phyloP scores from a whole-genome alignment of 352 stramenopile species.

The Pythium scleroteichum region DNA sequence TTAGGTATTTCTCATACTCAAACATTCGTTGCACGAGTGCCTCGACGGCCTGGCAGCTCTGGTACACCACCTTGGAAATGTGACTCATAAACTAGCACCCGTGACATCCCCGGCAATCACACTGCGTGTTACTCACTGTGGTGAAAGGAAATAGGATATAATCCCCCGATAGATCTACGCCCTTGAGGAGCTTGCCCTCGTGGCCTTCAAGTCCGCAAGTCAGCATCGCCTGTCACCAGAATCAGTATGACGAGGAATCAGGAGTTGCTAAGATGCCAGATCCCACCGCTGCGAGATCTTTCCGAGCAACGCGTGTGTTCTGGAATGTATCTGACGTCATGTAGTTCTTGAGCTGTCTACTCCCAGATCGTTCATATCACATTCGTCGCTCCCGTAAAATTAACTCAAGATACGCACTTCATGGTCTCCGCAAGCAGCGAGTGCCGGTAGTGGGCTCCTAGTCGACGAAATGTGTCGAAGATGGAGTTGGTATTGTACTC shows the following conservation, averaged over 20 bases:
- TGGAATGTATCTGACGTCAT: slow-evolving; percentile 75
- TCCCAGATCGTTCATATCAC: neutral
- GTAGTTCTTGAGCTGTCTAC: slow-evolving; percentile 60
- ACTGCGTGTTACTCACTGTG: slow-evolving; percentile 18
- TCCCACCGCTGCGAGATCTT: slow-evolving; percentile 36
- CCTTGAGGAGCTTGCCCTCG: slow-evolving; percentile 59
- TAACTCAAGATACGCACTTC: too few species aligned
- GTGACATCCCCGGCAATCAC: neutral
- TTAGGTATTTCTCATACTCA: slow-evolving; percentile 73
- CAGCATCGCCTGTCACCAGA: slow-evolving; percentile 36
- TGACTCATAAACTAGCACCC: neutral
- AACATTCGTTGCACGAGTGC: slow-evolving; percentile 76
- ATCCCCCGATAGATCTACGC: slow-evolving; percentile 44
- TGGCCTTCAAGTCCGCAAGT: slow-evolving; percentile 60
- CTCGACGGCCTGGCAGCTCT: slow-evolving; percentile 67
- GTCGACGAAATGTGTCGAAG: slow-evolving; percentile 65
- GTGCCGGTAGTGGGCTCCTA: slow-evolving; percentile 64
- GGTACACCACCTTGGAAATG: slow-evolving; percentile 55
- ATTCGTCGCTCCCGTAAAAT: too few species aligned
- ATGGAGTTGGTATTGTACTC: slow-evolving; percentile 69
- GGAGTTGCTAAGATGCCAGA: neutral
- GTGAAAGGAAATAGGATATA: slow-evolving; percentile 68
- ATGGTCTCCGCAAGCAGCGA: slow-evolving; percentile 58
- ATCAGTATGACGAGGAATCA: neutral
- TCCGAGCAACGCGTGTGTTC: slow-evolving; percentile 45